Evolutionary conservation across 2,329 filamentous ascomycete species (phyloP), one percentile per base, ranked within the genome.

Genomic region (Cladosporium sp.): DNA sequence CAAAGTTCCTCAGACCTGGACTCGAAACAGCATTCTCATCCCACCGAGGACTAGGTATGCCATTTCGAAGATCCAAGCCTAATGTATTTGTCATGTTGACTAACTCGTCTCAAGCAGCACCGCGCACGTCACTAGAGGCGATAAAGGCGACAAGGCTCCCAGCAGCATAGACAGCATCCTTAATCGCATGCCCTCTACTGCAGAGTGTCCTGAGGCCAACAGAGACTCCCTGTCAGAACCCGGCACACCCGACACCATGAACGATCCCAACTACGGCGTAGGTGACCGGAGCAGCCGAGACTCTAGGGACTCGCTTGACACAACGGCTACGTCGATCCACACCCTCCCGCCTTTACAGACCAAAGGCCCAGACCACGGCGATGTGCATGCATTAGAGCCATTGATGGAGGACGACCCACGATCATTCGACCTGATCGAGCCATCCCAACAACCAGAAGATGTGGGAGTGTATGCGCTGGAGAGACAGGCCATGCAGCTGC

Each of bases 401-500:
- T 65, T 80, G 4, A 64, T 79, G 3, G 80, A 82, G 66, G 74
- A 83, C 56, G 80, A 83, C 58, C 79, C 80, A 10, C 70, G 71
- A 39, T 81, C 77, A 0, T 83, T 80, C 64, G 80, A 83, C 62
- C 74, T 85, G 1, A 68, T 85, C 4, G 75, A 75, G 15, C 73
- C 75, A 15, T 57, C 58, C 49, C 67, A 58, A 53, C 72, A 61
- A 44, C 61, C 61, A 55, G 62, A 56, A 57, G 53, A 52, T 4
- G 54, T 61, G n/a, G 69, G 65, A 17, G 61, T 66, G 52, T 83
- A 83, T 65, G 83, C 81, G 1, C 73, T 90, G 0, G 88, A 90
- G 69, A 74, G 76, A n/a, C 80, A 83, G 44, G 83, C 85, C 0
- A 84, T 88, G 58, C 75, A 83, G 12, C 74, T 91, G 35, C 86